Evolutionary conservation across 2,329 filamentous ascomycete species (phyloP), one percentile per base, ranked within the genome.

Genomic region (Microsporum canis): DNA sequence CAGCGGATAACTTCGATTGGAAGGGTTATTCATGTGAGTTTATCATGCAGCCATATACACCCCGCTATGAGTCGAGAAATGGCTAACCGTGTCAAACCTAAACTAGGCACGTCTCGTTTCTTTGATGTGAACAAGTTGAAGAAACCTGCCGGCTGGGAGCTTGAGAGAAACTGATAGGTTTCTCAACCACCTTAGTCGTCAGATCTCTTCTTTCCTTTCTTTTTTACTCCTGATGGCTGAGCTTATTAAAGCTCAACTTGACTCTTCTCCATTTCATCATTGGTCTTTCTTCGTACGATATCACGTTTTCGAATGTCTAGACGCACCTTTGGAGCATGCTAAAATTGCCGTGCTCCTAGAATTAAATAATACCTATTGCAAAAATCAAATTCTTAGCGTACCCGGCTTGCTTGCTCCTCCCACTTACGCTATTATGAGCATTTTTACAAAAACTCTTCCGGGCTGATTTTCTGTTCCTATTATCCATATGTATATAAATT

Each of bases 1-100:
- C 94, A 5, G 86, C 87, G 70, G 89, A 97, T 63, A 99, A 99
- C 79, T 99, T 99, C 80, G 94, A 99, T 77, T 99, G 95, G 95
- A 96, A 96, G 76, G 88, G 89, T 59, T 97, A 96, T 74, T 96
- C 90, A 73, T 97, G 91, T 95, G 84, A 80, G 89, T 79, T 63
- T 36, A 31, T 45, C 3, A 5, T 36, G 39, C 29, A 7, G 2
- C 33, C 31, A 8, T 10, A 4, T 23, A 8, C 27, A 10, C 6
- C 49, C 14, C 14, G 41, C 8, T 23, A 12, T 41, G 2, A 23
- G 17, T 27, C 27, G 27, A 29, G 23, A 17, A 41, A 39, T 4
- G 31, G 31, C 55, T 29, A 43, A 41, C 36, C 5, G 4, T 57
- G 36, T 29, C 38, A 41, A 17, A 14, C 39, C 27, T 47, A 8